These are phyloP conservation scores for Hygrophorus pudorinus DNA, from an alignment of 768 basidiomycete genomes.

Conservation along the genomic window DNA sequence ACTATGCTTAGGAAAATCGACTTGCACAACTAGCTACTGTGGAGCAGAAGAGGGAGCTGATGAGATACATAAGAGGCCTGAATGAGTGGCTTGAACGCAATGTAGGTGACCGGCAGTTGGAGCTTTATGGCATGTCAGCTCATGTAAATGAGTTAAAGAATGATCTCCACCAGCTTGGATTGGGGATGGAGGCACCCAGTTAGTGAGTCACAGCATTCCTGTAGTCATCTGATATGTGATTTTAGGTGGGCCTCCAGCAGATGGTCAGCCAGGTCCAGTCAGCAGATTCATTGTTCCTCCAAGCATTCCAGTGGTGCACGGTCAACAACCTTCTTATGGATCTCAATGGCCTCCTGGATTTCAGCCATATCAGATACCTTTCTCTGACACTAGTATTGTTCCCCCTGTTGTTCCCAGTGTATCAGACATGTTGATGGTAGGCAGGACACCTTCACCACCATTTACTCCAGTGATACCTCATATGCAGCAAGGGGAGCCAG, in stretches of 20 bases:
- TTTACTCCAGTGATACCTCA: constrained; percentile 28
- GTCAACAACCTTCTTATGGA: not conserved
- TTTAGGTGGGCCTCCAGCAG: not conserved
- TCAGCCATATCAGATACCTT: not conserved
- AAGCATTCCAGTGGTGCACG: not conserved
- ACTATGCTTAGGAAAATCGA: constrained; percentile 53
- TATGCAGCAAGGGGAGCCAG: constrained; percentile 8
- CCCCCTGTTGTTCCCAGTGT: constrained; percentile 10
- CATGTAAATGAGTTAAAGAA: constrained; percentile 42
- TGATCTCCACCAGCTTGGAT: constrained; percentile 27
- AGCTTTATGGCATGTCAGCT: constrained; percentile 54
- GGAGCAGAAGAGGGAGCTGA: constrained; percentile 70
- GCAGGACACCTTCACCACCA: constrained; percentile 8
- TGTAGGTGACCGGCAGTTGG: constrained; percentile 67
- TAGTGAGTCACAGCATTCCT: constrained; percentile 7
- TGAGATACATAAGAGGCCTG: constrained; percentile 66
- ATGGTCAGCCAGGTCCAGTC: not conserved
- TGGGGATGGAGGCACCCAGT: constrained; percentile 19
- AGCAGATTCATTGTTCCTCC: not conserved
- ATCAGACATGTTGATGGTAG: not conserved
- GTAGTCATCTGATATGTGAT: too few relatives aligned
- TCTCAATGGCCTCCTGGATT: constrained; percentile 6
- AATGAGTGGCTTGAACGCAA: constrained; percentile 78
- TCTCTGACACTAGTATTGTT: constrained; percentile 3
- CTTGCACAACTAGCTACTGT: constrained; percentile 64